Base-by-base conservation (phyloP, 768 basidiomycete species). In the Calocybe indica region DNA sequence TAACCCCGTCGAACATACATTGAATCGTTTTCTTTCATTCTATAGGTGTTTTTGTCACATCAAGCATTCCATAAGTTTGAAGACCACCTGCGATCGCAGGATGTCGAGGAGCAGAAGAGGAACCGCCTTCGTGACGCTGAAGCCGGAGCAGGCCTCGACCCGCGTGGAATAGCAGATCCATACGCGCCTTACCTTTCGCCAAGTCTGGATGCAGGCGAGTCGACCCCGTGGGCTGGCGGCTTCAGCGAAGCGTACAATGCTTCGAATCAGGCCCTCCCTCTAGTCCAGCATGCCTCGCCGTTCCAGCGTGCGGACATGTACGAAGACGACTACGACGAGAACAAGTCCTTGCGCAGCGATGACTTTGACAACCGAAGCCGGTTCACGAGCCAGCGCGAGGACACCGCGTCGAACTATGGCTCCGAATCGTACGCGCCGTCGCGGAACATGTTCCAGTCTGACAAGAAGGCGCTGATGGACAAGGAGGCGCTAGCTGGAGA, bases 371-470 rank as follows among this genome's bases (percentile, higher is more conserved):
- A 80, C 6, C 80, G 83, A 6, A 92, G 85, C 57, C 75, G 84
- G 45, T 77, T 87, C 45, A 90, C 88, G 0, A 85, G 82, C 46
- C 78, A 87, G 52, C 78, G 83, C 29, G 88, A 88, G 50, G 90
- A 92, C 38, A 76, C 83, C 0, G 74, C 74, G 40, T 92, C 89
- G 0, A 87, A 89, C 58, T 84, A 88, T 54, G 92, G 92, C 3
- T 89, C 89, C 3, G 93, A 96, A 60, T 88, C 88, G 0, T 97
- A 96, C 57, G 94, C 93, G 0, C 94, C 94, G 0, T 92, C 90
- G 0, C 70, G 91, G 31, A 96, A 96, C 57, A 97, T 96, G 94
- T 96, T 97, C 78, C 83, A 82, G 51, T 75, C 81, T 1, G 86
- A 92, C 52, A 86, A 82, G 61, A 79, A 83, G 52, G 83, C 76